Evolutionary conservation across 306 rosid genomes (phyloP).

Genomic region (Ceratonia siliqua): DNA sequence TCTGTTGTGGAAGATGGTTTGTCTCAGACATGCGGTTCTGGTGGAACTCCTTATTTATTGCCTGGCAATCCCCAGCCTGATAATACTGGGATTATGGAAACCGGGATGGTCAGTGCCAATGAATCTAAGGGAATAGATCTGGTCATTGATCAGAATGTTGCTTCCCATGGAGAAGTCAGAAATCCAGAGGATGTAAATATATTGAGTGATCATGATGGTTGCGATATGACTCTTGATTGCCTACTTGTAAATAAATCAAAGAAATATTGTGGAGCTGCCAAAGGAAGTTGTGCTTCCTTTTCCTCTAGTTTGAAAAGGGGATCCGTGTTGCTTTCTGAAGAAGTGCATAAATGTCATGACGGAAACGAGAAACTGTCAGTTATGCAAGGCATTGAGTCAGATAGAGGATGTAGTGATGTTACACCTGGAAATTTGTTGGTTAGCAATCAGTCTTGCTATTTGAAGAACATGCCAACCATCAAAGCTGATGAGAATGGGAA

Average conservation of each 20-base stretch:
- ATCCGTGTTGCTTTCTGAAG: conserved; percentile 1
- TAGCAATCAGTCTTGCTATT: background rate
- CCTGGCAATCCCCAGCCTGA: background rate
- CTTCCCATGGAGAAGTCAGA: conserved; percentile 20
- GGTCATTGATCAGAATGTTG: conserved; percentile 4
- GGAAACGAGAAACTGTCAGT: background rate
- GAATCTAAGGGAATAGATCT: background rate
- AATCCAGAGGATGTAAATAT: conserved; percentile 20
- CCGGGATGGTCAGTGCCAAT: background rate
- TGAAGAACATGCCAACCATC: background rate
- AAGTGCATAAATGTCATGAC: background rate
- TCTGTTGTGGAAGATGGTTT: conserved; percentile 19
- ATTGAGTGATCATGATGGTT: background rate
- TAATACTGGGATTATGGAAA: background rate
- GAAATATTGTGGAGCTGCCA: conserved; percentile 32
- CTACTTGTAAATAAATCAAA: conserved; percentile 35
- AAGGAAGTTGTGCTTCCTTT: conserved; percentile 2
- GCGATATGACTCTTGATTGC: conserved; percentile 38
- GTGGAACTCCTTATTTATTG: conserved; percentile 8
- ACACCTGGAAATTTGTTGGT: background rate
- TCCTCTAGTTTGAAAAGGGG: conserved; percentile 22
- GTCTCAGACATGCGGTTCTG: conserved; percentile 10
- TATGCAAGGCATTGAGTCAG: background rate
- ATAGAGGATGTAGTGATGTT: background rate
- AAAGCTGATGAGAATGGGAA: conserved; percentile 23